Evolutionary conservation across 139 green algal genomes (phyloP).

Genomic region (Medakamo hakoo): DNA sequence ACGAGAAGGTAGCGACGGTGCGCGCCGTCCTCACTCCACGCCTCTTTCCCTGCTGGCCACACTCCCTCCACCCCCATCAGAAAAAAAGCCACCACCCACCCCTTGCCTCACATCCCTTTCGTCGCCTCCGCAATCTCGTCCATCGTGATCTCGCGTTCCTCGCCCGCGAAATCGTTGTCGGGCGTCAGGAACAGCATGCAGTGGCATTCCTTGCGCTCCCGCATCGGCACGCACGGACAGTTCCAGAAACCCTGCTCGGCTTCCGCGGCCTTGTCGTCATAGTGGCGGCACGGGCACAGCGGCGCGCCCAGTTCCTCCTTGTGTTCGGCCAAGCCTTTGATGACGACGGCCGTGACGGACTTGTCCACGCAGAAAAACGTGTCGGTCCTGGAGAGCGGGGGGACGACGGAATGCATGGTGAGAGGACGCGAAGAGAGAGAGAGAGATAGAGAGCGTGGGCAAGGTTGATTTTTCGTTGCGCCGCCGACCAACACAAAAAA

Average conservation of each 20-base stretch:
- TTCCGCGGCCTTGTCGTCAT: constrained; percentile 95
- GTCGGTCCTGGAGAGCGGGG: constrained; percentile 34
- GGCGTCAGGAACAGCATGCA: constrained; percentile 99
- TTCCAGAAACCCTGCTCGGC: constrained; percentile 96
- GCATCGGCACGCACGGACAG: constrained; percentile 98
- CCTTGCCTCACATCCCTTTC: constrained; percentile 23
- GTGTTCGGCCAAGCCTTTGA: constrained; percentile 95
- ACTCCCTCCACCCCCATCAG: no score
- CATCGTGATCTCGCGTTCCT: constrained; percentile 55
- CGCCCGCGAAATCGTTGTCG: constrained; percentile 87
- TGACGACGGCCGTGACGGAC: constrained; percentile 94
- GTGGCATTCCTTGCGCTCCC: constrained; percentile 95
- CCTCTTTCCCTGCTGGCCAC: no score
- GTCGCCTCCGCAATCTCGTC: constrained; percentile 30
- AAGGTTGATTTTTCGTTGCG: neutral
- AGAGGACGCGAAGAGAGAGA: no score
- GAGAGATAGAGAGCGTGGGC: neutral
- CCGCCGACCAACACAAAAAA: neutral
- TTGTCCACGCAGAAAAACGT: constrained; percentile 98
- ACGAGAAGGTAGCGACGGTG: no score
- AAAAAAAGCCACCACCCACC: no score
- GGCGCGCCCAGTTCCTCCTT: constrained; percentile 90
- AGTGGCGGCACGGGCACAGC: constrained; percentile 94
- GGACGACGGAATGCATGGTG: no score
- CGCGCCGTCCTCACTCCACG: no score